Evolutionary conservation across 2,329 filamentous ascomycete genomes (phyloP).

Genomic region (Aaosphaeria arxii): DNA sequence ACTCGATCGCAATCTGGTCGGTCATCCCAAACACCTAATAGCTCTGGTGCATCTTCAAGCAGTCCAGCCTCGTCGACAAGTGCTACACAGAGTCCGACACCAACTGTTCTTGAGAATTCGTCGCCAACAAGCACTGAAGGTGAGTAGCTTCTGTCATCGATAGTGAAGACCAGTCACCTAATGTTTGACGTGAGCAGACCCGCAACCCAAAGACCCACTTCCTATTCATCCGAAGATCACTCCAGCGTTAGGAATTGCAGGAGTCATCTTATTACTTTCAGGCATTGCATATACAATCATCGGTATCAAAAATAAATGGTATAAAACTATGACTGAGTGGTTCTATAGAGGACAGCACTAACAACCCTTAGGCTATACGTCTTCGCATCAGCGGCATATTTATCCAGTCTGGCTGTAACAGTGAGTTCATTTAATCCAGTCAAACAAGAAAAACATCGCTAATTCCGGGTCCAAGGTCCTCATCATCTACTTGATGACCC

Average conservation of each 20-base stretch:
- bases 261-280: constrained; percentile 69
- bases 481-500: constrained; percentile 83
- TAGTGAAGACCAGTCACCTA: neutral
- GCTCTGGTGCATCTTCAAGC: constrained; percentile 9
- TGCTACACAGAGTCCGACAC: constrained; percentile 11
- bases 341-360: constrained; percentile 6
- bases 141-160: constrained; percentile 7
- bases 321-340: constrained; percentile 16
- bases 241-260: constrained; percentile 76
- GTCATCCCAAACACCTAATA: constrained; percentile 7
- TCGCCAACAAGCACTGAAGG: constrained; percentile 16
- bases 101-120: constrained; percentile 13
- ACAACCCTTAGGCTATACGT: constrained; percentile 33
- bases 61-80: constrained; percentile 8
- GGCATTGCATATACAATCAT: constrained; percentile 72
- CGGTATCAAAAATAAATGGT: constrained; percentile 77
- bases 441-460: neutral
- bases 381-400: constrained; percentile 74
- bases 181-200: constrained; percentile 4
- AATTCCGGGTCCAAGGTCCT: constrained; percentile 51
- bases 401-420: constrained; percentile 69
- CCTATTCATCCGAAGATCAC: constrained; percentile 74
- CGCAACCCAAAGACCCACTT: constrained; percentile 40
- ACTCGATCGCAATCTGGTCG: constrained; percentile 9
- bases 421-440: constrained; percentile 33